Percentiles rank a stretch among this genome's conserved stretches.
Evolutionary conservation across 1,284 basidiomycete genomes (phyloP).

Genomic region (Papiliotrema nemorosa): DNA sequence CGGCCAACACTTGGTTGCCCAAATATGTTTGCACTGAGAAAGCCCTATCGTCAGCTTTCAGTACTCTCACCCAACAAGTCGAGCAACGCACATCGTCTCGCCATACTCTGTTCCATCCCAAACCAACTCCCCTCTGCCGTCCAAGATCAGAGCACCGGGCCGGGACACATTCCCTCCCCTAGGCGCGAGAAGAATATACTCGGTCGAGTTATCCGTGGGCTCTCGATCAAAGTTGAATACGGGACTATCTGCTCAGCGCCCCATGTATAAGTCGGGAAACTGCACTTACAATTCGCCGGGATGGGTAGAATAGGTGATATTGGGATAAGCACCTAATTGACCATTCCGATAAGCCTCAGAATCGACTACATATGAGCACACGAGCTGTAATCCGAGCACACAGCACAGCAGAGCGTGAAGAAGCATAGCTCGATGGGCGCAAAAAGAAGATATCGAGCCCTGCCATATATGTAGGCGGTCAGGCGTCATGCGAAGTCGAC

Average conservation of each 20-base stretch:
- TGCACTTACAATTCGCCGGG: not conserved
- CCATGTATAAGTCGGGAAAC: not conserved
- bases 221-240: not conserved
- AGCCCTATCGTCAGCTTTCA: not conserved
- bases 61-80: no score
- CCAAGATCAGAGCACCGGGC: conserved; percentile 23
- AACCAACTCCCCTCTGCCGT: conserved; percentile 29
- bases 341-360: not conserved
- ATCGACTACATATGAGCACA: not conserved
- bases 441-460: no score
- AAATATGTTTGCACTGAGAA: conserved; percentile 21
- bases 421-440: no score
- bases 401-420: no score
- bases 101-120: conserved; percentile 29
- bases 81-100: conserved; percentile 23
- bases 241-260: not conserved
- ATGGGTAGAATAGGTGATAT: not conserved
- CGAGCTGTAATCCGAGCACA: no score
- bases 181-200: conserved; percentile 28
- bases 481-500: no score
- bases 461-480: no score
- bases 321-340: not conserved
- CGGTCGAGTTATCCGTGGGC: not conserved
- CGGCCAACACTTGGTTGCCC: conserved; percentile 21
- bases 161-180: conserved; percentile 21